Evolutionary conservation across 2,329 filamentous ascomycete genomes (phyloP).

Genomic region (Hymenoscyphus fraxineus): DNA sequence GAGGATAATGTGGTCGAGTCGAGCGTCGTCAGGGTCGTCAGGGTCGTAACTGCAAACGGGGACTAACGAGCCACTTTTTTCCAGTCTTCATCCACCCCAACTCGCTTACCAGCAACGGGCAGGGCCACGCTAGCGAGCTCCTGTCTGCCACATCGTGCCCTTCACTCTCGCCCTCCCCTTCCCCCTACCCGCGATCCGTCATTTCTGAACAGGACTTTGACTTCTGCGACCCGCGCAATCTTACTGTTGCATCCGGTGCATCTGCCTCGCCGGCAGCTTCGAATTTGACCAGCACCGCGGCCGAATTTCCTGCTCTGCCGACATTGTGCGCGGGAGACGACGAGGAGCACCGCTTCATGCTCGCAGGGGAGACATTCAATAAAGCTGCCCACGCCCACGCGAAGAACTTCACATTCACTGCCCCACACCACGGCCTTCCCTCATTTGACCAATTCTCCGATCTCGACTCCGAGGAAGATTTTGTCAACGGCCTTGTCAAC

Average conservation of each 20-base stretch:
- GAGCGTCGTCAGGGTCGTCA: not conserved
- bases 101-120: conserved; percentile 48
- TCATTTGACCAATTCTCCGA: conserved; percentile 84
- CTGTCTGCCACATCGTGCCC: conserved; percentile 72
- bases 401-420: conserved; percentile 51
- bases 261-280: conserved; percentile 34
- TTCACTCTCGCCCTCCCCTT: conserved; percentile 82
- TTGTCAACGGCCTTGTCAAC: conserved; percentile 69
- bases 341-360: conserved; percentile 49
- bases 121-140: conserved; percentile 61
- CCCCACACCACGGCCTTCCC: conserved; percentile 56
- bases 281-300: conserved; percentile 41
- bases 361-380: conserved; percentile 48
- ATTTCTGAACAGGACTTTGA: conserved; percentile 67
- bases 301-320: conserved; percentile 63
- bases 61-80: not conserved
- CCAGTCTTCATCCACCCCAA: conserved; percentile 64
- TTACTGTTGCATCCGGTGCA: conserved; percentile 64
- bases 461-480: conserved; percentile 87
- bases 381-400: conserved; percentile 44
- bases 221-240: conserved; percentile 87
- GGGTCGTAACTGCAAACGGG: not conserved
- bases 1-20: not conserved
- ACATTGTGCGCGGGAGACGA: conserved; percentile 60
- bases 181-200: conserved; percentile 68